Base-by-base conservation (phyloP, 2,329 filamentous ascomycete genomes). In the Elsinoe necatrix region DNA sequence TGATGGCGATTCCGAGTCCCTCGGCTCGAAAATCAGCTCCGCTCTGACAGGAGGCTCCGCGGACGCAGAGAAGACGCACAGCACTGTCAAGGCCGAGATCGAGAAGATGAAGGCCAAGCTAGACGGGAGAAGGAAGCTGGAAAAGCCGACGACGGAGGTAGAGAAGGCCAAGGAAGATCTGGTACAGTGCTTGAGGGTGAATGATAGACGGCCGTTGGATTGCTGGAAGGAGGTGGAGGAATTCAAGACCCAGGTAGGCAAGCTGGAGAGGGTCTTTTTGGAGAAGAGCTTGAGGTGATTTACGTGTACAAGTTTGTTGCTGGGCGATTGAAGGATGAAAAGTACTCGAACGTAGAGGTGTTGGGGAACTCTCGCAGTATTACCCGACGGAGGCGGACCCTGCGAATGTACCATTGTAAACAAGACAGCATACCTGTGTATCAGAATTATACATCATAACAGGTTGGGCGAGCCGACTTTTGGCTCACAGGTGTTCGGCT, bases 181-280 rank as follows among this genome's bases (percentile, higher is more conserved):
- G 57, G 82, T 93, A 61, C 80, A 81, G 65, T 97, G 92, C 71
- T 76, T 97, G 76, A 78, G 87, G 60, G 79, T 85, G 67, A 85
- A 96, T 71, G 91, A 96, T 73, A 80, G 89, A 62, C 81, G 89
- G 71, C 91, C 92, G 69, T 76, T 96, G 68, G 88, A 96, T 76
- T 97, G 92, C 80, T 96, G 88, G 87, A 80, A 84, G 72, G 90
- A 96, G 80, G 89, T 96, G 21, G 86, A 95, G 75, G 78, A 77
- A 18, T 97, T 97, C 73, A 95, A 91, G 81, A 80, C 81, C 65
- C 89, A 95, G 78, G 91, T 97, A 52, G 83, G 87, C 64, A 83
- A 82, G 75, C 72, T 96, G 72, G 92, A 96, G 80, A 85, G 83
- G 73, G 79, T 78, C 23, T 97, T 95, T 82, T 89, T 96, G 34